phyloP scores from a whole-genome alignment of 169 alveolate species.

The Cryptosporidium parvum region DNA sequence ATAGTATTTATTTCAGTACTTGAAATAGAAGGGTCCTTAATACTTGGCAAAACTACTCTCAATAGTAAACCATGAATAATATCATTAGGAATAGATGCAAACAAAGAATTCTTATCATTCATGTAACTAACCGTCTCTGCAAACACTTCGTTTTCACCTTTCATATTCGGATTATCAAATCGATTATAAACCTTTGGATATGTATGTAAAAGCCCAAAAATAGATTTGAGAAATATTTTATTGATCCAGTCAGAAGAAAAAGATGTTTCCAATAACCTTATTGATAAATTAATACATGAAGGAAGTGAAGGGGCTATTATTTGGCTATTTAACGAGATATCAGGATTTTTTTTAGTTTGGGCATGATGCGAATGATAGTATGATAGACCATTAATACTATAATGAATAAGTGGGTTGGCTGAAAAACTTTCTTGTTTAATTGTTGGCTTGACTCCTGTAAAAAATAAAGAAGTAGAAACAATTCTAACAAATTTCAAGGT shows the following conservation, averaged over 20 bases:
- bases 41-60: conserved; percentile 57
- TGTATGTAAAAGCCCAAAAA: conserved; percentile 55
- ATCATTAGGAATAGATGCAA: conserved; percentile 54
- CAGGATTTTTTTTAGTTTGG: neutral
- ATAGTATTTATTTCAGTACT: conserved; percentile 56
- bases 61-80: conserved; percentile 52
- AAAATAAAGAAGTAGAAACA: conserved; percentile 50
- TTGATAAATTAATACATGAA: conserved; percentile 63
- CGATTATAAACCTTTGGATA: conserved; percentile 36
- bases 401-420: neutral
- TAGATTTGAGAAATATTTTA: conserved; percentile 50
- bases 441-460: conserved; percentile 52
- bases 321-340: conserved; percentile 12
- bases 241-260: conserved; percentile 61
- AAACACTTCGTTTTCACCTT: neutral
- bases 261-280: conserved; percentile 46
- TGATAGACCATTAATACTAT: conserved; percentile 22
- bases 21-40: conserved; percentile 43
- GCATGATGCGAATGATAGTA: conserved; percentile 36
- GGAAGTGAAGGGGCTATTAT: conserved; percentile 22
- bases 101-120: conserved; percentile 3
- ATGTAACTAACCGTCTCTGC: neutral
- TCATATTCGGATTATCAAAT: neutral
- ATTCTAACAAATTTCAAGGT: conserved; percentile 34
- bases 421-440: conserved; percentile 9